These are phyloP conservation scores for Sarocladiaceae sp. DNA, from an alignment of 2,329 filamentous ascomycete species.

Conservation along the genomic window DNA sequence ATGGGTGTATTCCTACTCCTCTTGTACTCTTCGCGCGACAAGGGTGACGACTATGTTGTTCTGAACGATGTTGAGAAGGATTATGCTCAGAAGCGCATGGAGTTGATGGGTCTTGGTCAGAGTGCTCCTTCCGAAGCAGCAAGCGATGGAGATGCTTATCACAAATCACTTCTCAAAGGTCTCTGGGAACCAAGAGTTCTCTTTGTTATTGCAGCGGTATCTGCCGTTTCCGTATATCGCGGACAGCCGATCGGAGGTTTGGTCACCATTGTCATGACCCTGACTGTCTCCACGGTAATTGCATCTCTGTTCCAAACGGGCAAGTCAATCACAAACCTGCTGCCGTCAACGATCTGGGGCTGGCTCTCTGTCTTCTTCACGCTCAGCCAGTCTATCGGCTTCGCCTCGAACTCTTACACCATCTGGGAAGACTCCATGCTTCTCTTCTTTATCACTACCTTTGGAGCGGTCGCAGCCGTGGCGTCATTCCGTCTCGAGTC, in stretches of 20 bases:
- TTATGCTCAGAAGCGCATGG: conserved; percentile 53
- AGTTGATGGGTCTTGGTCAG: conserved; percentile 37
- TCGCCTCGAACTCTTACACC: conserved; percentile 96
- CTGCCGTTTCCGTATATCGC: conserved; percentile 25
- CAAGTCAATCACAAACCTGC: conserved; percentile 44
- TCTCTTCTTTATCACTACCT: conserved; percentile 85
- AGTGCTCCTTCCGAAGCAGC: conserved; percentile 11
- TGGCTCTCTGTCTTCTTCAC: conserved; percentile 80
- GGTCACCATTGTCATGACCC: conserved; percentile 33
- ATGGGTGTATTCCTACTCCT: conserved; percentile 65
- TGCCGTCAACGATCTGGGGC: conserved; percentile 82
- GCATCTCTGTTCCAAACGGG: conserved; percentile 40
- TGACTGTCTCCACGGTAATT: conserved; percentile 35
- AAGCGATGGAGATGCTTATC: conserved; percentile 25
- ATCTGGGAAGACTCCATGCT: conserved; percentile 98
- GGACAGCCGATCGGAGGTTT: conserved; percentile 27
- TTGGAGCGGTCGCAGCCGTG: conserved; percentile 70
- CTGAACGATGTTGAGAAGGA: conserved; percentile 55
- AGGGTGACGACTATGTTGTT: conserved; percentile 50
- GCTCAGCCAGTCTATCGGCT: conserved; percentile 83
- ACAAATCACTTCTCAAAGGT: conserved; percentile 29
- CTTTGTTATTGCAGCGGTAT: conserved; percentile 23
- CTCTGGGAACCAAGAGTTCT: conserved; percentile 31
- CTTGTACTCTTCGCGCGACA: conserved; percentile 63
- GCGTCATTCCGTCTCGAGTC: conserved; percentile 71